phyloP scores from a whole-genome alignment of 2,329 filamentous ascomycete genomes.

The Aspergillus spinulosporus region DNA sequence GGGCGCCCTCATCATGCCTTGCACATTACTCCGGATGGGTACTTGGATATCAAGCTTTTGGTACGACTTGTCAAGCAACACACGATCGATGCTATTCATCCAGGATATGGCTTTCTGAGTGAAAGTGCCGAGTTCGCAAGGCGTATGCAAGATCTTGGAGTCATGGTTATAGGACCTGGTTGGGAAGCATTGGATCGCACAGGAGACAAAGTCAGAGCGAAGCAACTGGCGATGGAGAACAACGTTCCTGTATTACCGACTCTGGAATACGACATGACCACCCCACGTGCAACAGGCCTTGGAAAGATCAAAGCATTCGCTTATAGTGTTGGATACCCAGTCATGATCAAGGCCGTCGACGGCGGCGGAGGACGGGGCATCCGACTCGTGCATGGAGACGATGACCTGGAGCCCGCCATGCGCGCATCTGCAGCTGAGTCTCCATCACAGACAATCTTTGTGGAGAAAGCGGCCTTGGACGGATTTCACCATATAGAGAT shows the following conservation, averaged over 20 bases:
- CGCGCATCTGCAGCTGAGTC: slow-evolving; percentile 59
- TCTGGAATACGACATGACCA: slow-evolving; percentile 27
- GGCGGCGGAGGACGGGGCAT: slow-evolving; percentile 64
- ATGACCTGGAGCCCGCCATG: slow-evolving; percentile 49
- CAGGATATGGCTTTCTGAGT: slow-evolving; percentile 64
- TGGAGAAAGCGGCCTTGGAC: slow-evolving; percentile 62
- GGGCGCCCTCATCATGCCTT: slow-evolving; percentile 52
- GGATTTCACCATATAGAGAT: slow-evolving; percentile 64
- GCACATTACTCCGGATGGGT: slow-evolving; percentile 53
- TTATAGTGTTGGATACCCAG: slow-evolving; percentile 51
- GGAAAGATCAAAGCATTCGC: slow-evolving; percentile 60
- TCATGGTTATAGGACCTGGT: slow-evolving; percentile 56
- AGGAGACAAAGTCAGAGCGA: slow-evolving; percentile 58
- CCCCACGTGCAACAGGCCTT: slow-evolving; percentile 32
- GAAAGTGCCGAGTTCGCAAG: slow-evolving; percentile 55
- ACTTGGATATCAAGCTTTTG: slow-evolving; percentile 54
- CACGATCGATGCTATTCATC: slow-evolving; percentile 57
- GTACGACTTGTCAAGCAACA: slow-evolving; percentile 51
- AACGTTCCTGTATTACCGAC: slow-evolving; percentile 55
- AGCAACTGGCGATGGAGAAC: slow-evolving; percentile 53
- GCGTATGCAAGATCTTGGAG: slow-evolving; percentile 50
- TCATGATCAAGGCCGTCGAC: slow-evolving; percentile 66
- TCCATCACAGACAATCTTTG: slow-evolving; percentile 58
- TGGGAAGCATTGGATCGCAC: slow-evolving; percentile 59
- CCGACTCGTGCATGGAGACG: slow-evolving; percentile 50